Evolutionary conservation across 495 filamentous ascomycete genomes (phyloP).

Genomic region (Neurospora sp.): DNA sequence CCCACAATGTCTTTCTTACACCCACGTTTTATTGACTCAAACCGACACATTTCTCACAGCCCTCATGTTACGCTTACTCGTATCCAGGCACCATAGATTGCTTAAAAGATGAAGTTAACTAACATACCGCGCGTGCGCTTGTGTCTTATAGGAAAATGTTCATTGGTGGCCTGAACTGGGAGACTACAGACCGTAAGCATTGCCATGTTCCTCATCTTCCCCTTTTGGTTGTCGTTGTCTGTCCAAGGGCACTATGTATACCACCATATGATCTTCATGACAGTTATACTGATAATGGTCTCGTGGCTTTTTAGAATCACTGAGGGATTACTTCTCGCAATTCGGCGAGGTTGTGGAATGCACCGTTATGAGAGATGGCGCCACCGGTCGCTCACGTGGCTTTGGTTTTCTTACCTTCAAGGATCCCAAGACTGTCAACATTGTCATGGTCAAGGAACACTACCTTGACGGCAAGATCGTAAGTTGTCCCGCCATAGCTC

Average conservation of each 20-base stretch:
- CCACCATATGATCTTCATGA: not conserved
- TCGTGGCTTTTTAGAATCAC: slow-evolving; percentile 55
- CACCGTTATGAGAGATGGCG: slow-evolving; percentile 95
- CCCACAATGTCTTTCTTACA: not conserved
- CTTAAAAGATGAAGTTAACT: slow-evolving; percentile 14
- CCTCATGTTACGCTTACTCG: not conserved
- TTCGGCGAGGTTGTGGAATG: slow-evolving; percentile 97
- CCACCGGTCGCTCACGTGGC: slow-evolving; percentile 84
- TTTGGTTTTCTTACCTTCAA: slow-evolving; percentile 98
- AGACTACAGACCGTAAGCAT: slow-evolving; percentile 90
- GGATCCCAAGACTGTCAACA: slow-evolving; percentile 94
- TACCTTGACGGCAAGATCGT: slow-evolving; percentile 98
- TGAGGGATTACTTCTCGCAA: slow-evolving; percentile 97
- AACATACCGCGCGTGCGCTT: slow-evolving; percentile 11
- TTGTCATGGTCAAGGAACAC: slow-evolving; percentile 99
- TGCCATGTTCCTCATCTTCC: not conserved
- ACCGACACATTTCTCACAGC: not conserved
- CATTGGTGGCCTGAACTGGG: slow-evolving; percentile 97
- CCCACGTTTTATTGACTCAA: not conserved
- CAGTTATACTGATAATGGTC: not conserved
- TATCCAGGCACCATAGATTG: not conserved
- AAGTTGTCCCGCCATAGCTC: slow-evolving; percentile 27
- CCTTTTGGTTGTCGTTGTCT: not conserved
- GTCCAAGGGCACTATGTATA: not conserved
- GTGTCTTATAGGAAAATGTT: slow-evolving; percentile 80